Percentiles rank a stretch among this genome's conserved stretches.
These are phyloP conservation scores for Mycosphaerella arachidis DNA, from an alignment of 2,329 filamentous ascomycete genomes.

Conservation along the genomic window DNA sequence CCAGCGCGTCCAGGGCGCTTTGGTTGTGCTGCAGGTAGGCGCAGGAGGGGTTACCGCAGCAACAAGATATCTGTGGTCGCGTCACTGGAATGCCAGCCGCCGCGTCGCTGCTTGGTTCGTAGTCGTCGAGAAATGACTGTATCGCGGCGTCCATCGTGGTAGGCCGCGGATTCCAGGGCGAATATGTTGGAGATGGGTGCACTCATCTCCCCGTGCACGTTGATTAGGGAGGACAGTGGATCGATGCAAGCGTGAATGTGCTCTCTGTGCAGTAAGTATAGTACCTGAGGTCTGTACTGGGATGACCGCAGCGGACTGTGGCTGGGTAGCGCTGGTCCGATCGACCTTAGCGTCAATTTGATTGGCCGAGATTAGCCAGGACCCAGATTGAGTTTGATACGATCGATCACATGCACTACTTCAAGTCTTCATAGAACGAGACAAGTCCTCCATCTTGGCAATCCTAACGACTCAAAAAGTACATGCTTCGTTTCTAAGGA, in stretches of 20 bases:
- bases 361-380: too few species aligned
- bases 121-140: conserved; percentile 9
- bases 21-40: conserved; percentile 77
- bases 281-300: background rate
- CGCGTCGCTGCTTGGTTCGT: background rate
- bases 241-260: background rate
- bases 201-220: background rate
- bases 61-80: conserved; percentile 52
- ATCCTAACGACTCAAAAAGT: too few species aligned
- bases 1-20: conserved; percentile 70
- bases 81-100: conserved; percentile 16
- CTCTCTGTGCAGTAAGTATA: background rate
- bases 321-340: too few species aligned
- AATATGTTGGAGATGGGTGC: background rate
- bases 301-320: background rate
- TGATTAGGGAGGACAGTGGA: background rate
- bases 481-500: too few species aligned
- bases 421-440: too few species aligned
- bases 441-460: background rate
- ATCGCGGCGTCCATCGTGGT: background rate
- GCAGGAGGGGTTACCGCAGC: conserved; percentile 78
- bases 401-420: too few species aligned
- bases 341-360: too few species aligned
- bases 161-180: background rate
- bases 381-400: too few species aligned